These are phyloP conservation scores for Setomelanomma holmii DNA, from an alignment of 2,329 filamentous ascomycete genomes.

Conservation along the genomic window DNA sequence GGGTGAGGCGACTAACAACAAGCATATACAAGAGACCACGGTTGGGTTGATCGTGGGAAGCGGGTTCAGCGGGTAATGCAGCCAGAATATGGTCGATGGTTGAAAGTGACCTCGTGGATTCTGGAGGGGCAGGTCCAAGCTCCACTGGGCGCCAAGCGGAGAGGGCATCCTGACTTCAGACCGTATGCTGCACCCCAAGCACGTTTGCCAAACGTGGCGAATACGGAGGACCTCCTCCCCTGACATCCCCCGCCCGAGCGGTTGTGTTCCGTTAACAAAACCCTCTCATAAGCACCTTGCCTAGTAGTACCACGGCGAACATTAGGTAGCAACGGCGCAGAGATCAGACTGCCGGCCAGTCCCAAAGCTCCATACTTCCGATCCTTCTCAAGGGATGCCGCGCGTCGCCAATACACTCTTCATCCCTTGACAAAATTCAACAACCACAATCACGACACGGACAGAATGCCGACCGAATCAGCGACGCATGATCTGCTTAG, in stretches of 20 bases:
- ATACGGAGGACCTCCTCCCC: no score
- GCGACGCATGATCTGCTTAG: not conserved
- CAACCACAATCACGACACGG: not conserved
- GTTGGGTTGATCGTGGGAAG: no score
- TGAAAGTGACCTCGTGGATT: not conserved
- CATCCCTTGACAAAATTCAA: conserved; percentile 1
- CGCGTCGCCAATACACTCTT: conserved; percentile 1
- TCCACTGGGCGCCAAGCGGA: not conserved
- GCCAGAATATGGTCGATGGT: not conserved
- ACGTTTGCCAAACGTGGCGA: no score
- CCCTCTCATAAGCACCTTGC: not conserved
- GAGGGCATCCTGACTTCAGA: no score
- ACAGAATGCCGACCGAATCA: not conserved
- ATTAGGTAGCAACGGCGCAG: conserved; percentile 5
- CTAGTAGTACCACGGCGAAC: conserved; percentile 3
- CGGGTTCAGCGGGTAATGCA: no score
- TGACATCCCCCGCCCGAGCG: no score
- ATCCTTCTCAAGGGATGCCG: conserved; percentile 3
- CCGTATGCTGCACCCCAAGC: no score
- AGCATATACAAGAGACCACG: no score
- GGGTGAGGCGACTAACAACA: no score
- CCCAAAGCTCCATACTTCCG: conserved; percentile 1
- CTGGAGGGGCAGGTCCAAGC: not conserved
- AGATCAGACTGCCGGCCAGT: not conserved
- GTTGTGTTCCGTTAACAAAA: not conserved